Base-by-base conservation (phyloP, 495 filamentous ascomycete species). In the Recurvomyces mirabilis region DNA sequence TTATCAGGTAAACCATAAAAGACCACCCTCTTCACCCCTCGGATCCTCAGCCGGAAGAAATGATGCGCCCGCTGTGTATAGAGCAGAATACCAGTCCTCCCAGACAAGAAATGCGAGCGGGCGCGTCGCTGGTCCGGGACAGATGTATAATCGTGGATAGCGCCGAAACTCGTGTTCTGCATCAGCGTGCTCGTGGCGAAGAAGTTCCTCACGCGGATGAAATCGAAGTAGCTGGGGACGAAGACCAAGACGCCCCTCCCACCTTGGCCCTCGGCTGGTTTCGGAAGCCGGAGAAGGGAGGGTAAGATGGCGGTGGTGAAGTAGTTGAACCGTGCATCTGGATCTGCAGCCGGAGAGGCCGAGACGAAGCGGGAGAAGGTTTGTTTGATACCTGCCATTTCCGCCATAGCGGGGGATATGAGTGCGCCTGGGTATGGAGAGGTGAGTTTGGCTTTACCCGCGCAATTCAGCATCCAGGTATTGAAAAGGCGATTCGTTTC, bases 41-140 rank as follows among this genome's bases (percentile, higher is more conserved):
- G 71, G 17, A 98, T 65, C 46, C 72, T 72, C 55, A 87, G 89
- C 17, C 93, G 73, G 20, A 84, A 70, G 68, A 96, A 98, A 60
- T 98, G 93, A 65, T 96, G 93, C 14, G 87, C 80, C 21, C 91
- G 79, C 61, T 89, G 88, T 7, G 87, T 87, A 62, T 96, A 96
- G 14, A 98, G 68, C 26, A 98, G 65, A 17, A 95, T 72, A 26
- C 78, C 78, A 53, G 94, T 82, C 21, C 84, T 70, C 4, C 88
- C 89, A 33, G 64, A 79, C 45, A 87, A 61, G 65, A 98, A 96
- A 55, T 95, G 84, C 12, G 82, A 84, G 6, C 89, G 71, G 15
- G 93, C 84, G 15, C 89, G 79, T 21, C 81, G 77, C 30, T 87
- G 77, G 41, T 89, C 85, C 13, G 75, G 69, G 4, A 77, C 63